Evolutionary conservation across 2,329 filamentous ascomycete genomes (phyloP), one percentile per base, ranked within the genome.

Genomic region (Colletotrichum simmondsii): DNA sequence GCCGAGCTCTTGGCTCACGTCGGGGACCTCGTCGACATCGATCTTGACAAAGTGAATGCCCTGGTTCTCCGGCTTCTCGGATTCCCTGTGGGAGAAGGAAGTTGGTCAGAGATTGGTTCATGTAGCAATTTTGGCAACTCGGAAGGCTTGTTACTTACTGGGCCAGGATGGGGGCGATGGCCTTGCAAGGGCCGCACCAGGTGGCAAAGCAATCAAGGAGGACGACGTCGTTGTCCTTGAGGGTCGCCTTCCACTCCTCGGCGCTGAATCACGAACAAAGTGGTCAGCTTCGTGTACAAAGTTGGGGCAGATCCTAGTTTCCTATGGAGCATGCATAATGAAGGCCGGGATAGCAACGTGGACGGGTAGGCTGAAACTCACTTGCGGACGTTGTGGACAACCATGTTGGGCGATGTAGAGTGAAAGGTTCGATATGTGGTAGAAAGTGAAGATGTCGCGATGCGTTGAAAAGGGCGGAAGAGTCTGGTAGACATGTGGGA

Each of bases 171-270:
- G 26, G 96, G 22, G 95, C 91, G 79, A 98, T 97, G 78, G 92
- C 89, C 88, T 95, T 98, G 93, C 96, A 98, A 73, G 96, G 96
- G 73, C 95, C 95, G 87, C 96, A 98, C 95, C 95, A 98, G 75
- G 87, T 91, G 69, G 95, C 95, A 83, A 93, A 95, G 86, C 91
- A 95, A 87, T 98, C 96, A 79, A 98, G 86, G 74, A 98, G 86
- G 77, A 97, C 89, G 75, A 93, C 83, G 65, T 87, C 87, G 79
- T 91, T n/a, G 77, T 85, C 79, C 68, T 85, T 81, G 72, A 92
- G 77, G 70, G 88, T 88, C 37, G 82, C 79, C 28, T 16, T 54
- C 12, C n/a, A 54, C 1, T 54, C 52, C 22, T 54, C 52, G 22
- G 52, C n/a, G 77, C 37, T 68, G 19, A n/a, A 46, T 8, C 42